Evolutionary conservation across 306 rosid genomes (phyloP), one percentile per base, ranked within the genome.

Genomic region (Citrullus mucosospermus): DNA sequence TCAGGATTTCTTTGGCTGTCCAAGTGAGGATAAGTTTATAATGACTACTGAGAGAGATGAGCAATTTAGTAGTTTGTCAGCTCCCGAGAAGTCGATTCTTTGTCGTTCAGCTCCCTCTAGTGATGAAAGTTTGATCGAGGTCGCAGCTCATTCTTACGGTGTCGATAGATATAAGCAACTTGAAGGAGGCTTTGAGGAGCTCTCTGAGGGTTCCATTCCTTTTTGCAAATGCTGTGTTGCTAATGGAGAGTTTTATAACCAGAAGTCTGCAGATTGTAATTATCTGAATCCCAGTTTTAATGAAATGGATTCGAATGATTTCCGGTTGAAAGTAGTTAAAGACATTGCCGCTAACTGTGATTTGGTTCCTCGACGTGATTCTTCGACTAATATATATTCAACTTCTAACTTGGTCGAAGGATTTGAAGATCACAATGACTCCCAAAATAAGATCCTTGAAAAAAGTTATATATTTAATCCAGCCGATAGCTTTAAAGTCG

Each of bases 21-120:
- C 88, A 57, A 88, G 86, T 54, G 98, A 92, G 84, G 98, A 96
- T 82, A 96, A 96, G 93, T 96, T 91, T 78, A 86, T 96, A 77
- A 91, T 83, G 91, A 87, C 86, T 20, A 78, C 88, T 46, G 90
- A 91, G 59, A 79, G 60, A 1, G 89, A 85, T 20, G 87, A 78
- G 38, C 88, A 76, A 20, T 79, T 51, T 1, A 89, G 81, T 67
- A 79, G 82, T 69, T 38, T 77, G 12, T 80, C 59, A n/a, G 81
- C 63, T 78, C 83, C 86, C 79, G 96, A 86, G 80, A 87, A 88
- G 70, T 80, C 83, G 25, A 86, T 90, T 67, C 89, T 85, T 81
- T 85, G 72, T 75, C 79, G 84, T 81, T 38, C 83, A 67, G 78
- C 88, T 50, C 78, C 89, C 2, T 36, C 34, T 12, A 57, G 58